Evolutionary conservation across 192 early-diverging fungal species (phyloP), one percentile per base, ranked within the genome.

Genomic region (Ambispora gerdemannii): DNA sequence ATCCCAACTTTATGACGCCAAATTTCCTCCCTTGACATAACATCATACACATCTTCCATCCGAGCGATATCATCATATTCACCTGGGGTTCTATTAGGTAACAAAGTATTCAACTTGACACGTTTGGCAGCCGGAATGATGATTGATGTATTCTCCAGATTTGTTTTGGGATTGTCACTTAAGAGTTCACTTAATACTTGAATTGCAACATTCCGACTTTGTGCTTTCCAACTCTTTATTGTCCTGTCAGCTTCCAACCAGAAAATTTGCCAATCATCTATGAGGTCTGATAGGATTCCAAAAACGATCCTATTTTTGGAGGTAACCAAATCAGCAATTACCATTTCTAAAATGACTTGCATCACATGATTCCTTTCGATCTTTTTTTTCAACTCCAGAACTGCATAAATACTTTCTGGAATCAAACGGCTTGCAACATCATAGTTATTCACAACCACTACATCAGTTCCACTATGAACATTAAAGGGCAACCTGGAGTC

Each of bases 381-480:
- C n/a, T n/a, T 58, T 28, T 4, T 1, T 43, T 64, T 64, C 11
- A 64, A n/a, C 36, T 43, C 36, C 36, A 64, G 36, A 36, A 64
- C 62, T 24, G 36, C 36, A 47, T 43, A 43, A 47, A 64, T 64
- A 43, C 36, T 17, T 0, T 43, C 62, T 38, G 36, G 62, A 47
- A 64, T 47, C 19, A 8, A 43, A 36, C 24, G 2, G 1, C 22
- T 47, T 64, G 15, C 36, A 22, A 64, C 24, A 64, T 43, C 62
- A 58, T 58, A 3, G 1, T 58, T 24, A 4, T 64, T 3, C 20
- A 3, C 62, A 64, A 43, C 36, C 33, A 64, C 36, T 47, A 64
- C 62, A 64, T 64, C 62, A 64, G 62, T 64, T 64, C 62, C 35
- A 64, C 62, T 38, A 47, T 64, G 62, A 64, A 64, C n/a, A 64